phyloP scores from a whole-genome alignment of 2,329 filamentous ascomycete genomes.

The Diaporthe velutina region DNA sequence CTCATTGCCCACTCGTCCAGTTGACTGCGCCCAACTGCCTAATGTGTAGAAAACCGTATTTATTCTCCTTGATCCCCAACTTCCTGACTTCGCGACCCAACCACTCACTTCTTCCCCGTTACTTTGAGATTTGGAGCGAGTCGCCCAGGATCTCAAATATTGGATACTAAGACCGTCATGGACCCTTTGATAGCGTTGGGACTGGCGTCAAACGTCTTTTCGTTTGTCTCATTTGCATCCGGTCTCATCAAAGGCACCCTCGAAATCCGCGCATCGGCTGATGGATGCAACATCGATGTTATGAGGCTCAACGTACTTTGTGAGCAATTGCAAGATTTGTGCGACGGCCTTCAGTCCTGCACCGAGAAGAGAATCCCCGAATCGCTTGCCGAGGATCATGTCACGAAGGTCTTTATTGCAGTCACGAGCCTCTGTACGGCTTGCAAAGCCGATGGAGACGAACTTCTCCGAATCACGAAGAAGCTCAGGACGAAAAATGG shows the following conservation, averaged over 20 bases:
- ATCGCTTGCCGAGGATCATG: not conserved
- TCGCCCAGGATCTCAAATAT: not conserved
- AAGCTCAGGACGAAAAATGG: not conserved
- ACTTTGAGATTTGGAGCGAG: not conserved
- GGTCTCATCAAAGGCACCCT: not conserved
- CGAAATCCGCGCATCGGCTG: not conserved
- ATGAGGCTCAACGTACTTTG: not conserved
- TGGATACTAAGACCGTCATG: too few relatives aligned
- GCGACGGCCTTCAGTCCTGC: not conserved
- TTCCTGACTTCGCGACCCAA: not conserved
- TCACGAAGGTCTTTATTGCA: not conserved
- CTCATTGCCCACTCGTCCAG: not conserved
- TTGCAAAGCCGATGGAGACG: not conserved
- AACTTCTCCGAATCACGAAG: not conserved
- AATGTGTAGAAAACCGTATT: not conserved
- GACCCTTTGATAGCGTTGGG: not conserved
- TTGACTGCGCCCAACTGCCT: not conserved
- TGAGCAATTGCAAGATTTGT: not conserved
- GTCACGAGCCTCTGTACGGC: not conserved
- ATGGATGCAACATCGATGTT: not conserved
- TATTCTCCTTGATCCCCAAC: not conserved
- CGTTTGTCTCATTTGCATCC: not conserved
- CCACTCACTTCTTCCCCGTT: rapidly evolving
- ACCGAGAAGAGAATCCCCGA: not conserved
- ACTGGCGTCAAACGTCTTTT: not conserved